These are phyloP conservation scores for Penicillium malachiteum DNA, from an alignment of 495 filamentous ascomycete species.

Conservation along the genomic window DNA sequence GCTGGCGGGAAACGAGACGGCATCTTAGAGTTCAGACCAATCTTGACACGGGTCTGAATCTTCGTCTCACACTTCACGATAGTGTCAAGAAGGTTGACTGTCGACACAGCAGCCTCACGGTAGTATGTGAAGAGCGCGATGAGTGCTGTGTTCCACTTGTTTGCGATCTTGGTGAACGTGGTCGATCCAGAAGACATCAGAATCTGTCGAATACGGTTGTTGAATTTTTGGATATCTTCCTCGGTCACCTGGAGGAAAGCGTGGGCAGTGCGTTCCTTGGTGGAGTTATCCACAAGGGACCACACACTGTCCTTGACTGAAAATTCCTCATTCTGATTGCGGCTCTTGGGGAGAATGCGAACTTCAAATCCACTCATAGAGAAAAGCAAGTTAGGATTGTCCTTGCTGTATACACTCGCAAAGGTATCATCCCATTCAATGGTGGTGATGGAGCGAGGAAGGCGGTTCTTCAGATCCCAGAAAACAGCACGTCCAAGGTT, in stretches of 20 bases:
- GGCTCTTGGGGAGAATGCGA: conserved; percentile 91
- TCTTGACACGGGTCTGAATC: conserved; percentile 99
- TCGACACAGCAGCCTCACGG: conserved; percentile 96
- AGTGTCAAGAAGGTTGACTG: conserved; percentile 91
- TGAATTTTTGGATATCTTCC: conserved; percentile 98
- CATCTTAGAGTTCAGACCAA: conserved; percentile 99
- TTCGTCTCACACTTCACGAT: conserved; percentile 99
- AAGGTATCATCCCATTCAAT: conserved; percentile 99
- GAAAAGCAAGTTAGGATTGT: conserved; percentile 96
- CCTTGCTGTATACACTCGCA: conserved; percentile 96
- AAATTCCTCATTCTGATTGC: conserved; percentile 95
- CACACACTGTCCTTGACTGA: conserved; percentile 97
- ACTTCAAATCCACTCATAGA: conserved; percentile 99
- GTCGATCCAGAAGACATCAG: conserved; percentile 98
- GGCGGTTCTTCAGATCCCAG: conserved; percentile 97
- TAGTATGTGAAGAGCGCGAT: conserved; percentile 99
- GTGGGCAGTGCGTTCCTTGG: conserved; percentile 95
- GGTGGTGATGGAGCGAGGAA: conserved; percentile 91
- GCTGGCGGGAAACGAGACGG: conserved; percentile 98
- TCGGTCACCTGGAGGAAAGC: conserved; percentile 98
- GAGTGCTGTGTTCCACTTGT: conserved; percentile 98
- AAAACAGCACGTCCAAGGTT: conserved; percentile 98
- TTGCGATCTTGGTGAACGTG: conserved; percentile 99
- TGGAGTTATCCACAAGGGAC: conserved; percentile 93
- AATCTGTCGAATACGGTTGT: conserved; percentile 97